These are phyloP conservation scores for Penicillium steckii DNA, from an alignment of 495 filamentous ascomycete genomes.

Conservation along the genomic window DNA sequence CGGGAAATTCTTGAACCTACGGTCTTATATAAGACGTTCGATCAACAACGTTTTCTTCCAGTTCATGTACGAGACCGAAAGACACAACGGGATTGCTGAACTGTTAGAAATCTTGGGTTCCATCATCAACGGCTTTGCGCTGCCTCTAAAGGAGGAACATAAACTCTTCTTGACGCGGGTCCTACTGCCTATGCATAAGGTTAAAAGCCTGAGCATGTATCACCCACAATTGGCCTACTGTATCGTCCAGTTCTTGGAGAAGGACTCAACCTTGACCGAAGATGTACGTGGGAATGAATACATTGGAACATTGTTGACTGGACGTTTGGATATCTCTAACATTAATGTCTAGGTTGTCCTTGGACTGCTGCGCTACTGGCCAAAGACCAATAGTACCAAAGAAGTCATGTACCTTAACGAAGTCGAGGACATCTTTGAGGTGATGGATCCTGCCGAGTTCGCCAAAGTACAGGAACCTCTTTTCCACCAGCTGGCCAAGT, in stretches of 20 bases:
- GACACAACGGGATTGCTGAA: slow-evolving; percentile 98
- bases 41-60: slow-evolving; percentile 99
- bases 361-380: slow-evolving; percentile 94
- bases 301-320: neutral
- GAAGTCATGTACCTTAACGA: slow-evolving; percentile 99
- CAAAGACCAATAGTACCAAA: slow-evolving; percentile 98
- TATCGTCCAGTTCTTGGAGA: slow-evolving; percentile 98
- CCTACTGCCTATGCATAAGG: slow-evolving; percentile 92
- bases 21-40: slow-evolving; percentile 94
- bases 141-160: slow-evolving; percentile 98
- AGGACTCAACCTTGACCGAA: slow-evolving; percentile 95
- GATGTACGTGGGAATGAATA: slow-evolving; percentile 56
- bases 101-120: slow-evolving; percentile 95
- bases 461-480: slow-evolving; percentile 97
- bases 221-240: slow-evolving; percentile 98
- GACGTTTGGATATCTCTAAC: slow-evolving; percentile 1
- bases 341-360: slow-evolving; percentile 70
- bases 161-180: slow-evolving; percentile 96
- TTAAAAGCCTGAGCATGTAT: slow-evolving; percentile 99
- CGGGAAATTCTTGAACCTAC: slow-evolving; percentile 96
- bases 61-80: slow-evolving; percentile 97
- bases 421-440: slow-evolving; percentile 99
- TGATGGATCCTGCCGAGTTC: slow-evolving; percentile 99
- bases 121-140: slow-evolving; percentile 98
- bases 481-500: slow-evolving; percentile 96